phyloP scores from a whole-genome alignment of 192 early-diverging fungal species.

The Entrophospora sp. region DNA sequence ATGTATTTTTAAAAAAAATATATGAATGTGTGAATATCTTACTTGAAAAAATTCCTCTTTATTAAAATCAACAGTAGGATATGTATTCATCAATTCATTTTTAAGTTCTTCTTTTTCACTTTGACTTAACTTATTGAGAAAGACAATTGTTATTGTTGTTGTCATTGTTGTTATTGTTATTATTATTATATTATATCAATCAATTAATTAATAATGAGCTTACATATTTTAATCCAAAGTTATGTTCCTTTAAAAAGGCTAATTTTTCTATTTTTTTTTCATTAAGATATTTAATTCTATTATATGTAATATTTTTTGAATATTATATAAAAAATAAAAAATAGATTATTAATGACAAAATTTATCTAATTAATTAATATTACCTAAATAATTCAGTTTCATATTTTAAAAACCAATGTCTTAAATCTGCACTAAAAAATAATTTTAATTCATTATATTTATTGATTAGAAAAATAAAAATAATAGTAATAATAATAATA shows the following conservation, averaged over 20 bases:
- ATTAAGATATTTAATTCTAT: slow-evolving; percentile 36
- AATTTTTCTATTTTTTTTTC: slow-evolving; percentile 36
- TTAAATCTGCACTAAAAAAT: slow-evolving; percentile 51
- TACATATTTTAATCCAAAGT: slow-evolving; percentile 43
- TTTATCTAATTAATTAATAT: background rate
- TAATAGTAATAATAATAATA: background rate
- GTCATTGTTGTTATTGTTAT: background rate
- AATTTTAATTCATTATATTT: background rate
- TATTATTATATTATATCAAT: background rate
- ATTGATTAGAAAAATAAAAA: background rate
- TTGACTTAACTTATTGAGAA: slow-evolving; percentile 21
- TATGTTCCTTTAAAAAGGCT: slow-evolving; percentile 44
- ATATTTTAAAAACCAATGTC: slow-evolving; percentile 67
- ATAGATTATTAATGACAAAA: background rate
- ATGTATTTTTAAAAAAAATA: background rate
- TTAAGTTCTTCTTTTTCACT: slow-evolving; percentile 25
- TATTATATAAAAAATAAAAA: background rate
- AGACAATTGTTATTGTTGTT: background rate
- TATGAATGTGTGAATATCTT: background rate
- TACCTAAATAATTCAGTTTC: slow-evolving; percentile 59
- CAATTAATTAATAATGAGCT: no score
- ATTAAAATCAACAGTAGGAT: slow-evolving; percentile 20
- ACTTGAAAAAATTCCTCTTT: slow-evolving; percentile 40
- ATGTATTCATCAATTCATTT: slow-evolving; percentile 21
- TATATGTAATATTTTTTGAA: no score